Conservation (phyloP, 192 early-diverging fungal species). For the Gamsiella multidivaricata region DNA sequence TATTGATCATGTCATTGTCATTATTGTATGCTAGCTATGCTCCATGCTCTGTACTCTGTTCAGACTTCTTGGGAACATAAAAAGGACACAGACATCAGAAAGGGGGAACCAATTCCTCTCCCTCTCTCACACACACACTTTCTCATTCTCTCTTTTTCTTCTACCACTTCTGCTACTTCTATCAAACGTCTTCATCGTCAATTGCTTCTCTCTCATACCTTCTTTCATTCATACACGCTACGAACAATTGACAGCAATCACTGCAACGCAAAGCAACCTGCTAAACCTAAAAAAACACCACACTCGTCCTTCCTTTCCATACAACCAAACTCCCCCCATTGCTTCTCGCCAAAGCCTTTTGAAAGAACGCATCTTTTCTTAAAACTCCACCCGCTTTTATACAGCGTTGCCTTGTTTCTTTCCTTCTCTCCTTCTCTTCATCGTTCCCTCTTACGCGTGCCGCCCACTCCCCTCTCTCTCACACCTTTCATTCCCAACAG, state of each 20-base stretch:
- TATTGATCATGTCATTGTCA: too few species aligned
- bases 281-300: too few species aligned
- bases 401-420: not conserved
- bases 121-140: not conserved
- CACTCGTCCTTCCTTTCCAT: not conserved
- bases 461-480: slow-evolving; percentile 12
- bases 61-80: too few species aligned
- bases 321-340: too few species aligned
- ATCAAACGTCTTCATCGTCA: not conserved
- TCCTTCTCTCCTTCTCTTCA: slow-evolving; percentile 5
- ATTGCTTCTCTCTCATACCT: slow-evolving; percentile 1
- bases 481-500: slow-evolving; percentile 11
- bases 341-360: too few species aligned
- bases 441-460: slow-evolving; percentile 10
- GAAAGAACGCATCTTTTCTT: too few species aligned
- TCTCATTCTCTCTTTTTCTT: not conserved
- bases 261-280: too few species aligned
- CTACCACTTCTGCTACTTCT: not conserved
- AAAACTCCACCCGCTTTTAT: too few species aligned
- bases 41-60: too few species aligned
- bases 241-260: not conserved
- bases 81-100: too few species aligned
- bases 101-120: too few species aligned
- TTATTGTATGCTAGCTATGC: too few species aligned
- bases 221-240: not conserved